Base-by-base conservation (phyloP, 2,329 filamentous ascomycete genomes). In the Trichoderma cornu-damae region DNA sequence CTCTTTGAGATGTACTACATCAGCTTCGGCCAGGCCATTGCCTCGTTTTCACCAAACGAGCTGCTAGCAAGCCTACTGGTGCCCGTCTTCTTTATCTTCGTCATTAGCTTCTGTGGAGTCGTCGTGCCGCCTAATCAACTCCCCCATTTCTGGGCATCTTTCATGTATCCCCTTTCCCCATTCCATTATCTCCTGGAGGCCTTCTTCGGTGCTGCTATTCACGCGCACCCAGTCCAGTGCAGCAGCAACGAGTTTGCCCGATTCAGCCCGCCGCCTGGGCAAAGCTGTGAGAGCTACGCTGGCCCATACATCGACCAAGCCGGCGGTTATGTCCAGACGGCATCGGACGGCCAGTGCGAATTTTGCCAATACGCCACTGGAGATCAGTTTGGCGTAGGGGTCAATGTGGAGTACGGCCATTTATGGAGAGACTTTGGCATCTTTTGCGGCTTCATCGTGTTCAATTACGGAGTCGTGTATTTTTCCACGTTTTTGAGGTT, bases 51-150 rank as follows among this genome's bases (percentile, higher is more conserved):
- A 1, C 85, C 85, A 1, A 89, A 88, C 66, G 83, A 85, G 59
- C 72, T 87, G 3, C 76, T 88, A 16, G 86, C 85, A 1, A 85
- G 82, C 3, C 70, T 88, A 0, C 73, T 88, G 1, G 84, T 88
- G 1, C 86, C 87, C 0, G 68, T 87, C 3, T 87, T 88, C 70
- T 87, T 89, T 72, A 79, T 85, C 24, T 88, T 89, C 63, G 79
- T 88, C 35, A 77, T 87, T 20, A 80, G 80, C 7, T 89, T 89
- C 75, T 88, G 85, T 67, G 86, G 86, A 58, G 83, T 89, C 5
- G 79, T 88, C 8, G 85, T 89, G 1, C 85, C 86, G 0, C 82
- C 82, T 14, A 65, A 61, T 1, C 76, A 76, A 3, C 69, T 89
- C 0, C 82, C 83, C 0, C 68, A 73, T 1, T 89, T 89, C 67